phyloP scores from a whole-genome alignment of 2,329 filamentous ascomycete species.

The Fusarium transvaalense region DNA sequence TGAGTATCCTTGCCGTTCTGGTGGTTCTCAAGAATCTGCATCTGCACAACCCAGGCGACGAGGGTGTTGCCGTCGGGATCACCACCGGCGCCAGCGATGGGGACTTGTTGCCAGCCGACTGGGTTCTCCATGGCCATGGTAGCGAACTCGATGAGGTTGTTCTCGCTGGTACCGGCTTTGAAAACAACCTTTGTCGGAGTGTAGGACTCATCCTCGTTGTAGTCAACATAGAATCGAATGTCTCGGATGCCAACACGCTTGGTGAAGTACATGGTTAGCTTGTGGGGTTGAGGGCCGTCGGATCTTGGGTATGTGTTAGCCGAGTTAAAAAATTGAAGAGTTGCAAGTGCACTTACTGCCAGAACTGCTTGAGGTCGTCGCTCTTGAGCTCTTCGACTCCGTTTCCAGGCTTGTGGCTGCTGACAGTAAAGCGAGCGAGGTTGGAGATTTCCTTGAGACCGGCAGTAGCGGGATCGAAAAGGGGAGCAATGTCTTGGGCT shows the following conservation, averaged over 20 bases:
- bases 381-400: slow-evolving; percentile 81
- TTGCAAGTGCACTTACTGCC: slow-evolving; percentile 72
- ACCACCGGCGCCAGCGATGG: slow-evolving; percentile 66
- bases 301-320: slow-evolving; percentile 63
- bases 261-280: slow-evolving; percentile 86
- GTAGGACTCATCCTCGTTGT: slow-evolving; percentile 93
- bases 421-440: slow-evolving; percentile 85
- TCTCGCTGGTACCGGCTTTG: slow-evolving; percentile 88
- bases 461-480: slow-evolving; percentile 65
- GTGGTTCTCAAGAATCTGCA: slow-evolving; percentile 94
- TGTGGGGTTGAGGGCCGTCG: slow-evolving; percentile 85
- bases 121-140: slow-evolving; percentile 83
- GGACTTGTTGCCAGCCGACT: slow-evolving; percentile 90
- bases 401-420: slow-evolving; percentile 83
- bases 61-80: slow-evolving; percentile 79
- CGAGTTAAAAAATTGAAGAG: neutral
- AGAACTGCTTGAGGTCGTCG: slow-evolving; percentile 79
- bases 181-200: slow-evolving; percentile 94
- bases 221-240: slow-evolving; percentile 89
- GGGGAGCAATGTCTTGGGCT: slow-evolving; percentile 49
- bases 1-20: slow-evolving; percentile 99
- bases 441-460: slow-evolving; percentile 87
- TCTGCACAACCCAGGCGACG: slow-evolving; percentile 88
- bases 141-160: slow-evolving; percentile 90
- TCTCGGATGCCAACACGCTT: slow-evolving; percentile 83